A percentile compares a stretch with the other conserved stretches of the same genome.
phyloP scores from a whole-genome alignment of 2,329 filamentous ascomycete genomes.

The Parastagonospora nodorum region DNA sequence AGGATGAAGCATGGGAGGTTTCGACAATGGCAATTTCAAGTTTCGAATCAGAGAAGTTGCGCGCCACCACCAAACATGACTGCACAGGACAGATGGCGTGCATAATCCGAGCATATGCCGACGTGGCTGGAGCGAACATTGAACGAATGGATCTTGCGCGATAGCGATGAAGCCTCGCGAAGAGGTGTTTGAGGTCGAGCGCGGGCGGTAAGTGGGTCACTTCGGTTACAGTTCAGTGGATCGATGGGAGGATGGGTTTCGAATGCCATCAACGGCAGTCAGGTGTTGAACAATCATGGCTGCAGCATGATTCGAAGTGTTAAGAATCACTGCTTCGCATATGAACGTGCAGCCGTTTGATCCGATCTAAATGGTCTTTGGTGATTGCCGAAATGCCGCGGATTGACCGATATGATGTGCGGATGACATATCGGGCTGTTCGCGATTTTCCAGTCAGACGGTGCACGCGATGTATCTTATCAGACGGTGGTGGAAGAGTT shows the following conservation, averaged over 20 bases:
- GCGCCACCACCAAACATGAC: conserved; percentile 28
- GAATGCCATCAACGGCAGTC: background rate
- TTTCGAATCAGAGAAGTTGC: conserved; percentile 27
- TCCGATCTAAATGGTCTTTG: too few relatives aligned
- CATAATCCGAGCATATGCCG: conserved; percentile 10
- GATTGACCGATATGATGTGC: too few relatives aligned
- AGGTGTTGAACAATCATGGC: background rate
- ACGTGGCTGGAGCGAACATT: conserved; percentile 8
- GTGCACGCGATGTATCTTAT: too few relatives aligned
- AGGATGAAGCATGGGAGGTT: conserved; percentile 23
- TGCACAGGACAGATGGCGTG: conserved; percentile 11
- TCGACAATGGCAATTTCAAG: conserved; percentile 21
- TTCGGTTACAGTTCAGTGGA: conserved; percentile 19
- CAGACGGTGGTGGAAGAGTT: background rate
- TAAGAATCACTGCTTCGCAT: too few relatives aligned
- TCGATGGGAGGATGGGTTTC: background rate
- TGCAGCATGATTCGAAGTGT: background rate
- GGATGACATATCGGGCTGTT: too few relatives aligned
- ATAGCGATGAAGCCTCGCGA: conserved; percentile 8
- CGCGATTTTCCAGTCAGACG: too few relatives aligned
- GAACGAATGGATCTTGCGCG: conserved; percentile 9
- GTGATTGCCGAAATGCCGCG: too few relatives aligned
- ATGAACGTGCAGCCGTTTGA: too few relatives aligned
- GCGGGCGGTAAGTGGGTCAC: conserved; percentile 14
- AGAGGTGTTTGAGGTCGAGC: conserved; percentile 21